phyloP scores from a whole-genome alignment of 805 yeast species.

The Yamadazyma tumulicola region DNA sequence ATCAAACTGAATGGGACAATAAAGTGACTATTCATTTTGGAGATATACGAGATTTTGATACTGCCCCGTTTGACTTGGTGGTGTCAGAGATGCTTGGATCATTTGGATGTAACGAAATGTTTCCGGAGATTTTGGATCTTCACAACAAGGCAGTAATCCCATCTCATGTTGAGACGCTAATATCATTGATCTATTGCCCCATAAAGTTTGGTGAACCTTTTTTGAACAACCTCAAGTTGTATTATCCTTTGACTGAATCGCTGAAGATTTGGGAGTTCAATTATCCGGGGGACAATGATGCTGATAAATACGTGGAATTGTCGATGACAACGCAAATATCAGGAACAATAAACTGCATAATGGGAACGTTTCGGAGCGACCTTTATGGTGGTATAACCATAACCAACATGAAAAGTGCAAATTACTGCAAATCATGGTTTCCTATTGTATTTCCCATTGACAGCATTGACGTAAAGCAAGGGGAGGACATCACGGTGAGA shows the following conservation, averaged over 20 bases:
- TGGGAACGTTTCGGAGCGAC: constrained; percentile 71
- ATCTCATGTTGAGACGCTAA: constrained; percentile 49
- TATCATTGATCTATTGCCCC: constrained; percentile 57
- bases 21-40: constrained; percentile 48
- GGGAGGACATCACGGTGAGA: constrained; percentile 4
- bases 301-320: constrained; percentile 1
- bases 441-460: constrained; percentile 34
- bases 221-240: constrained; percentile 8
- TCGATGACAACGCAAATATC: constrained; percentile 43
- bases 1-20: constrained; percentile 44
- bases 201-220: constrained; percentile 5
- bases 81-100: constrained; percentile 85
- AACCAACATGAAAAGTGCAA: constrained; percentile 42
- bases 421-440: constrained; percentile 34
- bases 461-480: constrained; percentile 5
- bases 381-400: constrained; percentile 59
- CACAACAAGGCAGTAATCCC: constrained; percentile 31
- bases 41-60: constrained; percentile 52
- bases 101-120: constrained; percentile 86
- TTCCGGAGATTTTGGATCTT: constrained; percentile 64
- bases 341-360: constrained; percentile 65
- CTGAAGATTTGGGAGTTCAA: constrained; percentile 10
- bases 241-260: constrained; percentile 6
- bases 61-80: constrained; percentile 46
- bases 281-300: constrained; percentile 8